Conservation (phyloP, 2,329 filamentous ascomycete species). For the Fusarium sp. region DNA sequence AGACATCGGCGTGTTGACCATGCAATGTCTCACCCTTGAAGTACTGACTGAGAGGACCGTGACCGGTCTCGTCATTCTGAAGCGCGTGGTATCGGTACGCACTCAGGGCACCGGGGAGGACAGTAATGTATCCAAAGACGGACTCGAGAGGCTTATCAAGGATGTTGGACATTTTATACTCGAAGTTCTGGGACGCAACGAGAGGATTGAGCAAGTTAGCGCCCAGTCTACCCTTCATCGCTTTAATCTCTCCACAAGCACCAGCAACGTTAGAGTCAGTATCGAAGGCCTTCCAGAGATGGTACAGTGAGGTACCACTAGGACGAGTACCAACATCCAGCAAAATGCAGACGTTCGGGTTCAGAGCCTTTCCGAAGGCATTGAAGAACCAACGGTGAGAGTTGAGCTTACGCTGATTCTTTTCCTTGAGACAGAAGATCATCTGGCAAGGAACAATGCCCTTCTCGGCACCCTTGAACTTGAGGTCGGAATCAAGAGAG, state of each 20-base stretch:
- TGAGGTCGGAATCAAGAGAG: slow-evolving; percentile 91
- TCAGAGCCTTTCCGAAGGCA: slow-evolving; percentile 89
- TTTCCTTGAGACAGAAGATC: slow-evolving; percentile 98
- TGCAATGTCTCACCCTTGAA: slow-evolving; percentile 99
- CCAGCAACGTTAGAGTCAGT: slow-evolving; percentile 97
- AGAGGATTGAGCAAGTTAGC: slow-evolving; percentile 88
- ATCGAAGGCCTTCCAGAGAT: slow-evolving; percentile 98
- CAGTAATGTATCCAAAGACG: slow-evolving; percentile 97
- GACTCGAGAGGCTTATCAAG: slow-evolving; percentile 96
- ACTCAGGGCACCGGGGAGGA: slow-evolving; percentile 91
- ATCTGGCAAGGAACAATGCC: slow-evolving; percentile 98
- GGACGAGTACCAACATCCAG: slow-evolving; percentile 96
- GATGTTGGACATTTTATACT: slow-evolving; percentile 99
- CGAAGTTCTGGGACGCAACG: slow-evolving; percentile 97
- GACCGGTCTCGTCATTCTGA: slow-evolving; percentile 95
- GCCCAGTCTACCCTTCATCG: slow-evolving; percentile 88
- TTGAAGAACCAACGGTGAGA: slow-evolving; percentile 99
- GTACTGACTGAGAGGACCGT: slow-evolving; percentile 95
- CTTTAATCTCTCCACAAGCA: slow-evolving; percentile 96
- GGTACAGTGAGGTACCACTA: slow-evolving; percentile 88
- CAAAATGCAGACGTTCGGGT: slow-evolving; percentile 95
- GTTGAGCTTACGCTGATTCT: slow-evolving; percentile 97
- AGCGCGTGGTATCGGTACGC: slow-evolving; percentile 95
- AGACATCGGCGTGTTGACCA: slow-evolving; percentile 94
- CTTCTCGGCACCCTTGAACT: slow-evolving; percentile 99